Conservation (phyloP, 805 yeast species). For the Candida corydali region DNA sequence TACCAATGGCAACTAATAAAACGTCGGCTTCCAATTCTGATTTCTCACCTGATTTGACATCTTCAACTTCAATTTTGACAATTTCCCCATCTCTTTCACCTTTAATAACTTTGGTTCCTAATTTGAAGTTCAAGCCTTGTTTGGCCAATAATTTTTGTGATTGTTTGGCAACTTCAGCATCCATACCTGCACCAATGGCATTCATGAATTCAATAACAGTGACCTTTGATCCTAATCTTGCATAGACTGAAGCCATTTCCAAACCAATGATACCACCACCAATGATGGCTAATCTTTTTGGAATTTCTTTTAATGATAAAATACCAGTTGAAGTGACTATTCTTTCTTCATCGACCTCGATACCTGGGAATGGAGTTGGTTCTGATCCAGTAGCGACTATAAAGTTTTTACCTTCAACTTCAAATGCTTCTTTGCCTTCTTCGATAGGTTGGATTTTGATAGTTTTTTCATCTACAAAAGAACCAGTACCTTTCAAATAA, state of each 20-base stretch:
- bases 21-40: conserved; percentile 86
- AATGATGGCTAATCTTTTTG: conserved; percentile 86
- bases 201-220: conserved; percentile 88
- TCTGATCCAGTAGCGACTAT: conserved; percentile 98
- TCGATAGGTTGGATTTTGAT: conserved; percentile 82
- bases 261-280: conserved; percentile 99
- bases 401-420: conserved; percentile 73
- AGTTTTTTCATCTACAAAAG: conserved; percentile 77
- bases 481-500: conserved; percentile 90
- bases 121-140: conserved; percentile 93
- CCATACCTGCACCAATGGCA: conserved; percentile 98
- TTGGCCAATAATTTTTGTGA: conserved; percentile 86
- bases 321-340: conserved; percentile 96
- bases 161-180: conserved; percentile 85
- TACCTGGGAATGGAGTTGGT: conserved; percentile 98
- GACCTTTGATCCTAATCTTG: conserved; percentile 92
- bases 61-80: conserved; percentile 85
- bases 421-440: conserved; percentile 71
- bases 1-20: conserved; percentile 94
- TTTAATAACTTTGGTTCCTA: conserved; percentile 83
- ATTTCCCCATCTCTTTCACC: conserved; percentile 87
- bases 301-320: conserved; percentile 77
- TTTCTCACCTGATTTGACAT: conserved; percentile 79
- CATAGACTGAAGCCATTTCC: conserved; percentile 98
- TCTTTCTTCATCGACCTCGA: conserved; percentile 92